Percentiles rank a stretch among this genome's conserved stretches.
Conservation (phyloP, 2,329 filamentous ascomycete genomes). For the Xylaria sp. region DNA sequence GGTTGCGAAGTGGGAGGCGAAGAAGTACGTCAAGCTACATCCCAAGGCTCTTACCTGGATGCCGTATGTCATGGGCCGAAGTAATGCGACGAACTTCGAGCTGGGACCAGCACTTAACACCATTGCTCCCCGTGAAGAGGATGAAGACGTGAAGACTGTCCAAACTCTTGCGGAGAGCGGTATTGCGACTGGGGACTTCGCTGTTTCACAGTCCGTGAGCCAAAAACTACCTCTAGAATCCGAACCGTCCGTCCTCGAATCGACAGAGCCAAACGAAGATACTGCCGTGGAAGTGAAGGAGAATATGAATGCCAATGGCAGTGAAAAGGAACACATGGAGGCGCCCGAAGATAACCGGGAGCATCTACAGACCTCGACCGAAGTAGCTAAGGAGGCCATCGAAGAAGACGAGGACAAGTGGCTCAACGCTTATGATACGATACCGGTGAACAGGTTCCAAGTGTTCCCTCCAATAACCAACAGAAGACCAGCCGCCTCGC, state of each 20-base stretch:
- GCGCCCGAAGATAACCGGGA: constrained; percentile 24
- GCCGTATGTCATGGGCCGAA: constrained; percentile 93
- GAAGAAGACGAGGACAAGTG: constrained; percentile 45
- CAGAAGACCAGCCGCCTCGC: constrained; percentile 51
- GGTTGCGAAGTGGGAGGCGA: constrained; percentile 84
- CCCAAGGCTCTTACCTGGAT: constrained; percentile 87
- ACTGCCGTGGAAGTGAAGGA: constrained; percentile 21
- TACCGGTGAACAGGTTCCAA: constrained; percentile 74
- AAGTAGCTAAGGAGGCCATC: constrained; percentile 26
- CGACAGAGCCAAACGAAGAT: constrained; percentile 44
- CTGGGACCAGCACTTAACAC: constrained; percentile 79
- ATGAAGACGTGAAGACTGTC: constrained; percentile 50
- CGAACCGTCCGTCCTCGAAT: constrained; percentile 40
- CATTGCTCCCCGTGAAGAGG: constrained; percentile 83
- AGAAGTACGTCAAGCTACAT: constrained; percentile 84
- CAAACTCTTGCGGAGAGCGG: constrained; percentile 36
- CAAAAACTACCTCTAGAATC: constrained; percentile 37
- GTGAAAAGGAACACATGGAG: constrained; percentile 29
- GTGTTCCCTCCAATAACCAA: constrained; percentile 70
- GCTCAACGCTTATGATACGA: constrained; percentile 53
- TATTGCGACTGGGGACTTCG: constrained; percentile 38
- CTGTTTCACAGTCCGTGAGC: constrained; percentile 20
- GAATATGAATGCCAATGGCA: constrained; percentile 32
- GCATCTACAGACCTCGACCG: constrained; percentile 13
- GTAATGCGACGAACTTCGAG: constrained; percentile 80